These are phyloP conservation scores for Salix brachista DNA, from an alignment of 345 rosid species.

Conservation along the genomic window DNA sequence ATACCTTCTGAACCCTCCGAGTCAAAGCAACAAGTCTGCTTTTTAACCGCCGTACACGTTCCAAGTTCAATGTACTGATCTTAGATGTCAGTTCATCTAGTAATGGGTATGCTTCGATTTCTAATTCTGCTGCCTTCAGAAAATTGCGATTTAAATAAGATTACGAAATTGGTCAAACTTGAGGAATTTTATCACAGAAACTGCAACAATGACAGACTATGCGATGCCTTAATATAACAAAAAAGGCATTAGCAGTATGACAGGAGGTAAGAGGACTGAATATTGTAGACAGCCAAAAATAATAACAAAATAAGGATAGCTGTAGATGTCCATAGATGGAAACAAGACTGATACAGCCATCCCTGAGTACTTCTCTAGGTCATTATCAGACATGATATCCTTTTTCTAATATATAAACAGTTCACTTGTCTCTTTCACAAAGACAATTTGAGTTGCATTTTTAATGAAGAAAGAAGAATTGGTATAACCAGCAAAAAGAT, in stretches of 20 bases:
- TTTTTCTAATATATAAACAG: not conserved
- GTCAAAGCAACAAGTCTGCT: slow-evolving; percentile 95
- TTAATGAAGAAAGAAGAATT: not conserved
- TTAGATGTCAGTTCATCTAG: slow-evolving; percentile 93
- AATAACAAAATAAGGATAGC: not conserved
- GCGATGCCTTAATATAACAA: not conserved
- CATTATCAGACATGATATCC: not conserved
- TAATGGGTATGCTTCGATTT: slow-evolving; percentile 97
- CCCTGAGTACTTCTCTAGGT: not conserved
- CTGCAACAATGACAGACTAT: not conserved
- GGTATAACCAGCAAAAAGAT: not conserved
- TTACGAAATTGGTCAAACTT: slow-evolving; percentile 15
- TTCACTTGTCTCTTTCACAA: not conserved
- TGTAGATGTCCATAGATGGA: not conserved
- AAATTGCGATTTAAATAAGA: slow-evolving; percentile 17
- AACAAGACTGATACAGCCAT: not conserved
- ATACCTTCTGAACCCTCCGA: slow-evolving; percentile 93
- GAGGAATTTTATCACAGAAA: not conserved
- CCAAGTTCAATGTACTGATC: slow-evolving; percentile 95
- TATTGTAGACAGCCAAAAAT: not conserved
- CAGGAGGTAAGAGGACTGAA: not conserved
- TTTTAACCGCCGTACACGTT: slow-evolving; percentile 87
- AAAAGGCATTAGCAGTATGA: not conserved
- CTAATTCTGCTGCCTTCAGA: slow-evolving; percentile 91
- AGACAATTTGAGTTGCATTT: not conserved